These are phyloP conservation scores for Akanthomyces lecanii DNA, from an alignment of 2,329 filamentous ascomycete genomes.

Conservation along the genomic window DNA sequence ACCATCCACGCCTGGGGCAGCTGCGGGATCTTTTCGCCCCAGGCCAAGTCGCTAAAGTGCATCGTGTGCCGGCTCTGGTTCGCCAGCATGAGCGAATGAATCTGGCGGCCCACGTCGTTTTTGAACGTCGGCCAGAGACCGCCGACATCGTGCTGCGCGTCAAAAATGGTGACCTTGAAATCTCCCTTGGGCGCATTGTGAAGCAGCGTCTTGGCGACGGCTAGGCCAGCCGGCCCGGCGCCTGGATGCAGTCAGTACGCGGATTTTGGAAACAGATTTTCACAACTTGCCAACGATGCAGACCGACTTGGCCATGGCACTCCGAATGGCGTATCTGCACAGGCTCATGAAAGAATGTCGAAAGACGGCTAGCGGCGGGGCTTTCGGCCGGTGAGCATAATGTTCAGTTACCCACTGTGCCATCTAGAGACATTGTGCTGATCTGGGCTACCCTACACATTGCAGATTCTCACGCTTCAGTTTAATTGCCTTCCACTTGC, in stretches of 20 bases:
- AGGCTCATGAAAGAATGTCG: slow-evolving; percentile 13
- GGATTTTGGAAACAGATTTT: background rate
- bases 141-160: slow-evolving; percentile 61
- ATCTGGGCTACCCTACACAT: too few relatives aligned
- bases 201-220: slow-evolving; percentile 69
- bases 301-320: slow-evolving; percentile 36
- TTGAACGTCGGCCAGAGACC: slow-evolving; percentile 68
- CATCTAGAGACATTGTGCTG: too few relatives aligned
- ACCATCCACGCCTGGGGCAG: slow-evolving; percentile 76
- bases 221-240: slow-evolving; percentile 64
- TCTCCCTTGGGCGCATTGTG: slow-evolving; percentile 48
- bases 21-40: slow-evolving; percentile 56
- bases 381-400: background rate
- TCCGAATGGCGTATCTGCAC: slow-evolving; percentile 10
- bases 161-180: slow-evolving; percentile 68
- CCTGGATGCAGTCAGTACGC: slow-evolving; percentile 38
- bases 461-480: too few relatives aligned
- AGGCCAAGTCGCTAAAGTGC: slow-evolving; percentile 67
- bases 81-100: slow-evolving; percentile 64
- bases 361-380: background rate
- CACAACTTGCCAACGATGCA: slow-evolving; percentile 35
- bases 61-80: slow-evolving; percentile 79
- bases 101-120: slow-evolving; percentile 44
- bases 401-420: background rate
- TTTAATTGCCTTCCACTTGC: too few relatives aligned